These are phyloP conservation scores for Allium cepa DNA, from an alignment of 106 monocot genomes.

Conservation along the genomic window DNA sequence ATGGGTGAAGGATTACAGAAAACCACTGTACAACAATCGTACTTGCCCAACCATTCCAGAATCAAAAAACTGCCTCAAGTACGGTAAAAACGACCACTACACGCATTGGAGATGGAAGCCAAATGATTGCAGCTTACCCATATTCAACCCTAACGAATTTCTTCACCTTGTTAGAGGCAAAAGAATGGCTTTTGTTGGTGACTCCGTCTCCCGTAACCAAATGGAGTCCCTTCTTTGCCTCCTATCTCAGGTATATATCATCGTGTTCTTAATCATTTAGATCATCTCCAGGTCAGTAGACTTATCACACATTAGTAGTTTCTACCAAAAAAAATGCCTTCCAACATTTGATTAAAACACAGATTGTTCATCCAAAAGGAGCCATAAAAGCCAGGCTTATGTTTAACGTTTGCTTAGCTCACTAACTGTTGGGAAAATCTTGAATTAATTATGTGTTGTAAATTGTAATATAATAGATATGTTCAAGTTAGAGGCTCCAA, in stretches of 20 bases:
- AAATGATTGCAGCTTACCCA: slow-evolving; percentile 25
- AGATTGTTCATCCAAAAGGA: background rate
- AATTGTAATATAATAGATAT: too few relatives aligned
- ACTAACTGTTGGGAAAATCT: too few relatives aligned
- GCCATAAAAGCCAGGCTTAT: too few relatives aligned
- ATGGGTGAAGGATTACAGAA: slow-evolving; percentile 11
- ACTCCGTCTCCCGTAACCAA: slow-evolving; percentile 46
- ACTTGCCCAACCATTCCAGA: slow-evolving; percentile 33
- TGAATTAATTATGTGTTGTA: too few relatives aligned
- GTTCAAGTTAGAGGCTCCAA: too few relatives aligned
- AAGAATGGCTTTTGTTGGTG: slow-evolving; percentile 34
- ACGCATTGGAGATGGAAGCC: slow-evolving; percentile 55
- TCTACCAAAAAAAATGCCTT: background rate
- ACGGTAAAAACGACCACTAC: slow-evolving; percentile 28
- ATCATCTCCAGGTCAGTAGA: background rate
- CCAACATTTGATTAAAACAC: background rate
- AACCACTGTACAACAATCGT: slow-evolving; percentile 8
- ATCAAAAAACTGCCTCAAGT: slow-evolving; percentile 25
- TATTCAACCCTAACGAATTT: slow-evolving; percentile 24
- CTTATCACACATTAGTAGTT: background rate
- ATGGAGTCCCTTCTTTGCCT: slow-evolving; percentile 45
- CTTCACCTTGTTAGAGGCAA: slow-evolving; percentile 21
- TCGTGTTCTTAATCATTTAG: background rate
- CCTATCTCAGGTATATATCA: slow-evolving; percentile 30
- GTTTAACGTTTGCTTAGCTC: too few relatives aligned